Evolutionary conservation across 208 protist genomes (phyloP).

Genomic region (Wallacemonas sp.): DNA sequence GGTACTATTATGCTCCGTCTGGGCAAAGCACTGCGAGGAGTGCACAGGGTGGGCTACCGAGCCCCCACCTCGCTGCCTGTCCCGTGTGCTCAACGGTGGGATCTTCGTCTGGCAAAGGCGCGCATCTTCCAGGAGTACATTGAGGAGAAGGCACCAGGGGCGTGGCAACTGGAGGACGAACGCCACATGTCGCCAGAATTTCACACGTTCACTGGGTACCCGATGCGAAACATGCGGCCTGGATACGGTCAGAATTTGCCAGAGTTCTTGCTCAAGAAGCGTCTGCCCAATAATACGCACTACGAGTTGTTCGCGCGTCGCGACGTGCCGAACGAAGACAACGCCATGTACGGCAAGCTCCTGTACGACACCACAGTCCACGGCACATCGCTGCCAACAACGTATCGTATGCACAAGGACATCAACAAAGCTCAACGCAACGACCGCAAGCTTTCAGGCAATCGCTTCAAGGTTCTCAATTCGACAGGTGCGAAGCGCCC

Average conservation of each 20-base stretch:
- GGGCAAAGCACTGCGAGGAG: constrained; percentile 26
- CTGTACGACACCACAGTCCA: constrained; percentile 89
- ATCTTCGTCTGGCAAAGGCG: constrained; percentile 78
- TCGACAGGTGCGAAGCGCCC: constrained; percentile 79
- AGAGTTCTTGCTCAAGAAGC: constrained; percentile 88
- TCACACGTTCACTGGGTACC: constrained; percentile 87
- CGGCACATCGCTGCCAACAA: constrained; percentile 82
- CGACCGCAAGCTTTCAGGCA: constrained; percentile 86
- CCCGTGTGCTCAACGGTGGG: constrained; percentile 88
- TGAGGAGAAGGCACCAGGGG: constrained; percentile 81
- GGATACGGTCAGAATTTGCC: constrained; percentile 86
- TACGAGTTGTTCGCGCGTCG: constrained; percentile 89
- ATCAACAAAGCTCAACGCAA: constrained; percentile 92
- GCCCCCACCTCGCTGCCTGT: constrained; percentile 64
- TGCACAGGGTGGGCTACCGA: constrained; percentile 81
- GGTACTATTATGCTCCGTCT: constrained; percentile 8
- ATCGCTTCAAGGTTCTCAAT: constrained; percentile 84
- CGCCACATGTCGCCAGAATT: constrained; percentile 90
- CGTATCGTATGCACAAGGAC: constrained; percentile 92
- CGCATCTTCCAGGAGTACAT: constrained; percentile 92
- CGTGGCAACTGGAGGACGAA: constrained; percentile 92
- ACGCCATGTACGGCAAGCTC: constrained; percentile 90
- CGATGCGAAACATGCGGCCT: constrained; percentile 85
- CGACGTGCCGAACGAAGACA: constrained; percentile 89
- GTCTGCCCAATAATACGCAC: constrained; percentile 89